Base-by-base conservation (phyloP, 768 basidiomycete genomes). In the Auricularia heimuer region DNA sequence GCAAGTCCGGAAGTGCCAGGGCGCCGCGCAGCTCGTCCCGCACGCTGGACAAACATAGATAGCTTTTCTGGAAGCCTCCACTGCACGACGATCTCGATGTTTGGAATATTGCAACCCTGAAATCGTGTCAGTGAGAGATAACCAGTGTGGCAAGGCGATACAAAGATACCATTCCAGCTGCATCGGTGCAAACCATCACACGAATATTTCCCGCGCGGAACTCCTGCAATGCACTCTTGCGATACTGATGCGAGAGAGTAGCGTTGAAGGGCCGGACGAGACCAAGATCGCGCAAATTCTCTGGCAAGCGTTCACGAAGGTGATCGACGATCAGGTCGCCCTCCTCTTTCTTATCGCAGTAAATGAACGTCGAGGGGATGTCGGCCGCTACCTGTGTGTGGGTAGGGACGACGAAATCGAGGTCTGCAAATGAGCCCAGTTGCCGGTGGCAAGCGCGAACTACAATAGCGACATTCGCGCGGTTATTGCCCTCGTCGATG, bases 81-180 rank as follows among this genome's bases (percentile, higher is more conserved):
- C 47, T 78, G 77, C 0, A 78, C 72, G 1, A 78, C 77, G 24
- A 76, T 36, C 12, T 76, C 75, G 3, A 79, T 69, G 62, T 77
- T 72, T 0, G 75, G 73, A 29, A 79, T 77, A 60, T 77, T 72
- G 39, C 74, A 74, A 1, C 78, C 75, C 47, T 51, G 47, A 4
- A 18, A 44, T 10, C 10, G 7, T 21, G 47, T 18, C 21, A 51
- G 47, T 51, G 16, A 16, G 10, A 51, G 14, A 4, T 51, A 11
- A 4, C 16, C 16, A 11, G 47, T 18, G 47, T 4, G 8, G 7
- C 37, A 51, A 16, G 10, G 8, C 18, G 47, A 7, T 8, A 7
- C 4, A 4, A 51, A 16, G 10, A 18, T 18, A 51, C 47, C 47
- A 51, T 51, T 18, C 47, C 47, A 4, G 47, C 47, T 7, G 47